These are phyloP conservation scores for Naganishia vishniacii DNA, from an alignment of 768 basidiomycete genomes.

Conservation along the genomic window DNA sequence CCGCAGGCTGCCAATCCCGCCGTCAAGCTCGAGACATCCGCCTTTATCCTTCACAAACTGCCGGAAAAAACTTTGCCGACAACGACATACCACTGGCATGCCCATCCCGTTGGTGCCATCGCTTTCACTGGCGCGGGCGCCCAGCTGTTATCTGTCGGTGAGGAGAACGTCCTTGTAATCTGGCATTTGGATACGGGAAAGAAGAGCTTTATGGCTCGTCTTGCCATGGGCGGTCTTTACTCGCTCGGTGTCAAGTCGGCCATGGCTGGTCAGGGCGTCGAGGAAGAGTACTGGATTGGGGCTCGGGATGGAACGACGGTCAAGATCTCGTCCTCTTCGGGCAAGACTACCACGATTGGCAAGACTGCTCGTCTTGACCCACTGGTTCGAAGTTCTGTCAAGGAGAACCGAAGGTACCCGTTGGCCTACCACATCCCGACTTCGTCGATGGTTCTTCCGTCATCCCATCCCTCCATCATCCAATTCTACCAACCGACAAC, in stretches of 20 bases:
- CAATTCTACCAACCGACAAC: slow-evolving; percentile 76
- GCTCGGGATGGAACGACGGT: slow-evolving; percentile 74
- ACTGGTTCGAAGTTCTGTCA: slow-evolving; percentile 53
- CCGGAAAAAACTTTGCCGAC: slow-evolving; percentile 67
- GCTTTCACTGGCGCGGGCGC: slow-evolving; percentile 85
- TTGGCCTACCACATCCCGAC: slow-evolving; percentile 70
- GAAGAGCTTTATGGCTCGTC: slow-evolving; percentile 84
- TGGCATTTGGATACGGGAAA: slow-evolving; percentile 89
- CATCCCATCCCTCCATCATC: slow-evolving; percentile 90
- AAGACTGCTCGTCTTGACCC: slow-evolving; percentile 65
- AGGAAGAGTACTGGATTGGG: slow-evolving; percentile 82
- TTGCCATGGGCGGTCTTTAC: slow-evolving; percentile 78
- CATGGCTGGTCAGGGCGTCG: slow-evolving; percentile 50
- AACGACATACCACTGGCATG: slow-evolving; percentile 89
- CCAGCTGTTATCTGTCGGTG: slow-evolving; percentile 86
- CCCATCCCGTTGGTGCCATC: slow-evolving; percentile 81
- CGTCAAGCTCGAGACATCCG: slow-evolving; percentile 12
- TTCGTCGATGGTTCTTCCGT: slow-evolving; percentile 75
- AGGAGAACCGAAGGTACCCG: slow-evolving; percentile 52
- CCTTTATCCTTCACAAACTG: slow-evolving; percentile 13
- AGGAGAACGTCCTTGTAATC: slow-evolving; percentile 91
- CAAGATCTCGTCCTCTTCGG: slow-evolving; percentile 65
- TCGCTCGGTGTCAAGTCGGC: slow-evolving; percentile 52
- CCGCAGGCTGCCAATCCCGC: background rate
- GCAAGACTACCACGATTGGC: slow-evolving; percentile 57